phyloP scores from a whole-genome alignment of 306 rosid genomes.

The Medicago truncatula region MtrunA17r5.0-ANR NC_053045.1:18739001-18739500 shows the following conservation, averaged over 20 bases:
- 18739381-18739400: not conserved
- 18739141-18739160: conserved; percentile 65
- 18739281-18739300: conserved; percentile 54
- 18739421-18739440: too few relatives aligned
- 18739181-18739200: conserved; percentile 84
- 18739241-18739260: conserved; percentile 38
- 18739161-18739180: conserved; percentile 72
- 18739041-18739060: conserved; percentile 65
- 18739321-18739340: conserved; percentile 71
- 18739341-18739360: conserved; percentile 46
- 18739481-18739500: too few relatives aligned
- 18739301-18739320: conserved; percentile 69
- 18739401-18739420: not conserved
- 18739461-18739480: too few relatives aligned
- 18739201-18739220: conserved; percentile 89
- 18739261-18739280: conserved; percentile 44
- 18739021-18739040: conserved; percentile 92
- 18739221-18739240: conserved; percentile 97
- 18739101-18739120: not conserved
- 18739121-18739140: conserved; percentile 34
- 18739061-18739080: conserved; percentile 15
- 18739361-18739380: conserved; percentile 19
- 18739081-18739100: conserved; percentile 6
- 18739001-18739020: conserved; percentile 89
- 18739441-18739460: too few relatives aligned